Percentiles rank a stretch among this genome's conserved stretches.
phyloP scores from a whole-genome alignment of 305 asterid genomes.

The Rubia peregrina region DNA sequence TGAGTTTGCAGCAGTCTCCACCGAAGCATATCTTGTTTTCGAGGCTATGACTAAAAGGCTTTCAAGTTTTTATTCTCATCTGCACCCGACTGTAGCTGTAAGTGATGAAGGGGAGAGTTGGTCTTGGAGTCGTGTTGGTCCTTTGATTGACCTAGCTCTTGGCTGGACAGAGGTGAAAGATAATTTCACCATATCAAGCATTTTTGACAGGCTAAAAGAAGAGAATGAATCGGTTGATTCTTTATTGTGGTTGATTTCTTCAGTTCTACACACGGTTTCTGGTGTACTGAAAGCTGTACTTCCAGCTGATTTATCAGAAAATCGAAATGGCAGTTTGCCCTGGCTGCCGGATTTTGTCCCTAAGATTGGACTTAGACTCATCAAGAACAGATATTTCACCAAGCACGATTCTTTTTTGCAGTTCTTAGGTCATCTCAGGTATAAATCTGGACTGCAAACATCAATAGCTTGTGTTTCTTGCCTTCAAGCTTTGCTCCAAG shows the following conservation, averaged over 20 bases:
- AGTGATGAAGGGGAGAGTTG: constrained; percentile 40
- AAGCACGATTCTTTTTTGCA: constrained; percentile 42
- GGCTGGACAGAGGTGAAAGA: constrained; percentile 53
- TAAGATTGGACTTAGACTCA: constrained; percentile 57
- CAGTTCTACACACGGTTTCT: constrained; percentile 61
- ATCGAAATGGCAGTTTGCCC: constrained; percentile 36
- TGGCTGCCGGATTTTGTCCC: constrained; percentile 93
- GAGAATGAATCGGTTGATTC: constrained; percentile 36
- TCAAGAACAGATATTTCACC: constrained; percentile 42
- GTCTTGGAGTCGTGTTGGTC: constrained; percentile 71
- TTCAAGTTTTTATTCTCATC: constrained; percentile 55
- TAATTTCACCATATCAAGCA: constrained; percentile 33
- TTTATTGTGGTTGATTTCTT: constrained; percentile 63
- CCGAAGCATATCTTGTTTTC: constrained; percentile 72
- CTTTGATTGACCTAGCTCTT: constrained; percentile 61
- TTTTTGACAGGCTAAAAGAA: constrained; percentile 28
- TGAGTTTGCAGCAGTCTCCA: constrained; percentile 64
- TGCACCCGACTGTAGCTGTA: constrained; percentile 25
- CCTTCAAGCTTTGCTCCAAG: constrained; percentile 70
- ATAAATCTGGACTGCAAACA: constrained; percentile 34
- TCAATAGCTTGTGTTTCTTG: constrained; percentile 70
- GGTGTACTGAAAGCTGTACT: constrained; percentile 61
- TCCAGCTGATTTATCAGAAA: constrained; percentile 39
- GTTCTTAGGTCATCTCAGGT: constrained; percentile 50
- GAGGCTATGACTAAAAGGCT: constrained; percentile 60